phyloP scores from a whole-genome alignment of 345 rosid genomes.

The Linum tenue region DNA sequence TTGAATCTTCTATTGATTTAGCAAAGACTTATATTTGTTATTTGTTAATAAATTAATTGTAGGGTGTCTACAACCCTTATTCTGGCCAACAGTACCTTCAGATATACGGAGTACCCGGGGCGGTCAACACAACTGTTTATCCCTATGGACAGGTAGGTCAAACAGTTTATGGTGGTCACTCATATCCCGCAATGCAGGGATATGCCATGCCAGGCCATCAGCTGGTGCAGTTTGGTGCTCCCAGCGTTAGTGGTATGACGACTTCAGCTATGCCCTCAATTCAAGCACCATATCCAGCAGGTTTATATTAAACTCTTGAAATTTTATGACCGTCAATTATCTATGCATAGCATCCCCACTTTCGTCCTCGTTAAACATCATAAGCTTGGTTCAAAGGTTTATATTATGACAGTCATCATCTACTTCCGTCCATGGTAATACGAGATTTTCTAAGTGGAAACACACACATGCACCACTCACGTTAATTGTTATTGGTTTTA shows the following conservation, averaged over 20 bases:
- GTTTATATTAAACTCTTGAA: constrained; percentile 17
- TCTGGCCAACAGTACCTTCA: constrained; percentile 74
- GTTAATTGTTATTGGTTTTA: no score
- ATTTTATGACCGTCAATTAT: not conserved
- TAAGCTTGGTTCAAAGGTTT: no score
- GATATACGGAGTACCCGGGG: constrained; percentile 67
- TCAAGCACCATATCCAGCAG: constrained; percentile 68
- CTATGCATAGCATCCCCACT: no score
- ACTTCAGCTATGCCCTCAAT: constrained; percentile 52
- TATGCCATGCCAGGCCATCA: constrained; percentile 71
- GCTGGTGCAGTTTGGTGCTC: constrained; percentile 54
- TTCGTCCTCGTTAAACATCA: no score
- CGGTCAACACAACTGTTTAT: constrained; percentile 47
- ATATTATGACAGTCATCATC: no score
- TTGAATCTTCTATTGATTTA: not conserved
- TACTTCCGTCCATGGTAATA: no score
- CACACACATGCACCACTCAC: no score
- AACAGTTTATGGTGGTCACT: constrained; percentile 51
- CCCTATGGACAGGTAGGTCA: constrained; percentile 69
- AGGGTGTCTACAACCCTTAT: constrained; percentile 72
- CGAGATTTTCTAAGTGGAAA: no score
- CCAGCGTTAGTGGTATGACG: constrained; percentile 44
- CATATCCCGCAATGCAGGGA: constrained; percentile 60
- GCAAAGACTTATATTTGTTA: not conserved
- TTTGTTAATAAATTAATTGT: constrained; percentile 13